Evolutionary conservation across 768 basidiomycete genomes (phyloP), one percentile per base, ranked within the genome.

Genomic region (Panaeolus cyanescens): DNA sequence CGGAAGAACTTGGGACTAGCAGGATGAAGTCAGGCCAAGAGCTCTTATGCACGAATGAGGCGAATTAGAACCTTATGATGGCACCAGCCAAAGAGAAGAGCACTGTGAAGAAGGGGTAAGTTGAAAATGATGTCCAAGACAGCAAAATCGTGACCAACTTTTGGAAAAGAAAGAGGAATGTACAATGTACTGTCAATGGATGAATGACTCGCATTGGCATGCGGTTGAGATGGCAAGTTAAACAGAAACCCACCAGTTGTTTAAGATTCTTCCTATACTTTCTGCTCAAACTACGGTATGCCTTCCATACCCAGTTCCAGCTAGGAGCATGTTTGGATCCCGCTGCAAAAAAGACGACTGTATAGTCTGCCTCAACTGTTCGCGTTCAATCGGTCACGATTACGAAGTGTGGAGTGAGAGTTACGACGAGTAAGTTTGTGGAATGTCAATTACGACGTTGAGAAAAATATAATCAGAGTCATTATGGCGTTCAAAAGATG

Each of bases 261-360:
- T 95, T 95, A 60, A 95, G 73, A 69, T 95, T 93, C 78, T 95
- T 95, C 57, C 93, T 83, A 69, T 93, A 95, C 72, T 92, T 93
- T 57, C 90, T 80, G 70, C 82, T 92, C 45, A 91, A 77, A 68
- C 89, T 89, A 22, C 92, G 82, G 72, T 94, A 94, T 0, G 92
- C 91, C 68, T 91, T 93, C 93, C 93, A 95, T 9, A 95, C 83
- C 93, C 93, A 95, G 65, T 88, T 91, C 92, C 92, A 94, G 25
- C 84, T 83, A 5, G 93, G 93, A 2, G 86, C 83, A 74, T 93
- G 79, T 62, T 78, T 80, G 6, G 85, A 85, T 25, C 92, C 93
- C 1, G 93, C 90, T 28, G 93, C 91, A 64, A 95, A 91, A 74
- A 94, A 93, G 4, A 94, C 85, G 20, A 95, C 87, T 2, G 91